Percentiles rank a stretch among this genome's conserved stretches.
phyloP scores from a whole-genome alignment of 73 alveolate genomes.

The Blepharisma japonicum region DNA sequence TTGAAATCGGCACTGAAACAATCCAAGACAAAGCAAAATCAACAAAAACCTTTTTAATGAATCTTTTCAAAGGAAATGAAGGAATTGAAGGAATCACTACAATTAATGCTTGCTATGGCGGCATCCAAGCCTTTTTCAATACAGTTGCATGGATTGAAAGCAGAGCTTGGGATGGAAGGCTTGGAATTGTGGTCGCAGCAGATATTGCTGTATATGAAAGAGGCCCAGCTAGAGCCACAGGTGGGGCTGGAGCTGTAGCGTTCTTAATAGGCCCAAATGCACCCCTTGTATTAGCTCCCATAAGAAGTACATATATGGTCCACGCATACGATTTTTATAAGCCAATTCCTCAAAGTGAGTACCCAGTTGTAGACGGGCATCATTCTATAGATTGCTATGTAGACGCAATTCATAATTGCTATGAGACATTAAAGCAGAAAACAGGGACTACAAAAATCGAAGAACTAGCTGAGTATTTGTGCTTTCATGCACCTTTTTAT shows the following conservation, averaged over 20 bases:
- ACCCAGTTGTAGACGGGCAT: constrained; percentile 98
- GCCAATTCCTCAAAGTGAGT: constrained; percentile 89
- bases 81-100: constrained; percentile 97
- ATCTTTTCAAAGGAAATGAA: constrained; percentile 72
- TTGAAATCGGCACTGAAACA: constrained; percentile 99
- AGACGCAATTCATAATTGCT: constrained; percentile 80
- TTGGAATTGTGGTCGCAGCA: constrained; percentile 88
- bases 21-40: constrained; percentile 95
- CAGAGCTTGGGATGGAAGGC: constrained; percentile 94
- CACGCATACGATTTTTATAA: constrained; percentile 94
- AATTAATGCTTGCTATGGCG: constrained; percentile 98
- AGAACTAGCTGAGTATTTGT: constrained; percentile 67
- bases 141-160: constrained; percentile 90
- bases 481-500: constrained; percentile 94
- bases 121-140: constrained; percentile 94
- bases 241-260: constrained; percentile 97
- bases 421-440: constrained; percentile 60
- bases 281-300: constrained; percentile 73
- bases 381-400: constrained; percentile 78
- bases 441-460: constrained; percentile 40
- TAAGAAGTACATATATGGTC: constrained; percentile 85
- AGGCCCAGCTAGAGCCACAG: constrained; percentile 98
- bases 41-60: constrained; percentile 93
- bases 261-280: constrained; percentile 92
- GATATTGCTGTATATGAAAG: constrained; percentile 95